Conservation (phyloP, 805 yeast genomes). For the Wilhelminamyces savonicus region DNA sequence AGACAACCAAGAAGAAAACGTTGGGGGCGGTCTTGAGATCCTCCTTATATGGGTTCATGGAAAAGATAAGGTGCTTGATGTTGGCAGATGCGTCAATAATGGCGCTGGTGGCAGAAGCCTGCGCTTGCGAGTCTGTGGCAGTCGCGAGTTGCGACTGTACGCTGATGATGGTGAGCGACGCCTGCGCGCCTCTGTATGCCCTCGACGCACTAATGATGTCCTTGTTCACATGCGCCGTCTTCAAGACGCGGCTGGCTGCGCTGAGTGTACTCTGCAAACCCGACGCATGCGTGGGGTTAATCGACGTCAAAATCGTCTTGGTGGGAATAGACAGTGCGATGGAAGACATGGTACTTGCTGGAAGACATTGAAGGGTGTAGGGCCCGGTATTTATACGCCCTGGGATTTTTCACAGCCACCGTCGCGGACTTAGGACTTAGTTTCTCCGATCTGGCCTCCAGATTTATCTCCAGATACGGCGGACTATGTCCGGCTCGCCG, state of each 20-base stretch:
- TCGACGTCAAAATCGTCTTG: too few species aligned
- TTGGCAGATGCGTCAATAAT: slow-evolving; percentile 15
- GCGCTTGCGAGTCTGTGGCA: slow-evolving; percentile 6
- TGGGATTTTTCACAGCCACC: too few species aligned
- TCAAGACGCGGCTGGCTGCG: slow-evolving; percentile 8
- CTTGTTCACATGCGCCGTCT: slow-evolving; percentile 7
- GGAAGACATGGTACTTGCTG: too few species aligned
- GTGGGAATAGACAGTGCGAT: too few species aligned
- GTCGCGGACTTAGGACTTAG: too few species aligned
- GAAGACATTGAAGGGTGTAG: too few species aligned
- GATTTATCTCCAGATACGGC: too few species aligned
- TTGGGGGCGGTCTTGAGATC: slow-evolving; percentile 25
- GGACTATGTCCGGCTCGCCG: too few species aligned
- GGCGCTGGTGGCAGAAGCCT: slow-evolving; percentile 21
- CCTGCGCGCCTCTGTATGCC: slow-evolving; percentile 4
- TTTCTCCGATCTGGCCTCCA: too few species aligned
- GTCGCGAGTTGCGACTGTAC: slow-evolving; percentile 1
- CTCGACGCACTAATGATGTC: slow-evolving; percentile 11
- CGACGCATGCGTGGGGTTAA: too few species aligned
- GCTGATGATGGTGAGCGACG: slow-evolving; percentile 1
- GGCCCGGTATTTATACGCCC: too few species aligned
- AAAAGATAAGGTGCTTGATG: slow-evolving; percentile 8
- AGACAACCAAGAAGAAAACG: slow-evolving; percentile 23
- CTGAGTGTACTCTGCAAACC: too few species aligned
- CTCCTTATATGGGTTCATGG: slow-evolving; percentile 23